Conservation (phyloP, 768 basidiomycete species). For the Boletus pseudopeckii region DNA sequence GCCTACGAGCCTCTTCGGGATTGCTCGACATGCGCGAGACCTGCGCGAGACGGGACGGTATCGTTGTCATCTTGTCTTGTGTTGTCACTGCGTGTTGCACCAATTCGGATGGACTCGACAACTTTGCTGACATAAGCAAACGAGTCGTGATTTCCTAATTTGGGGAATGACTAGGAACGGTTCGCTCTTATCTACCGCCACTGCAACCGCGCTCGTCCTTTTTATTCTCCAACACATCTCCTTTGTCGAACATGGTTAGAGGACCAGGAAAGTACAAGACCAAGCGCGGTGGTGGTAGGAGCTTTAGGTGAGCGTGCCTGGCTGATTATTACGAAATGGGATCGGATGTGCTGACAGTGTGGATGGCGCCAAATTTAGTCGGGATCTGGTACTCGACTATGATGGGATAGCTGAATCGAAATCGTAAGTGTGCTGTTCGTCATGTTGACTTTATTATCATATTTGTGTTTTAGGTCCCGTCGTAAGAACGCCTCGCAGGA, state of each 20-base stretch:
- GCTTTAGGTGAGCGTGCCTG: slow-evolving; percentile 57
- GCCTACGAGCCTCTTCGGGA: slow-evolving; percentile 57
- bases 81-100: no score
- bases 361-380: slow-evolving; percentile 34
- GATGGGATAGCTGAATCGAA: slow-evolving; percentile 52
- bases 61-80: slow-evolving; percentile 60
- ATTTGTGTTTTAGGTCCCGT: slow-evolving; percentile 8
- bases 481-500: slow-evolving; percentile 32
- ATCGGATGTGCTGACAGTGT: slow-evolving; percentile 7
- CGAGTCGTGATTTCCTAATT: slow-evolving; percentile 1
- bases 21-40: slow-evolving; percentile 55
- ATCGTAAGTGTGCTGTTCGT: slow-evolving; percentile 36
- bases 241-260: slow-evolving; percentile 30
- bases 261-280: slow-evolving; percentile 65
- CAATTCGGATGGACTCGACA: slow-evolving; percentile 6
- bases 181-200: slow-evolving; percentile 15
- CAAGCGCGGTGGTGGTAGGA: slow-evolving; percentile 84
- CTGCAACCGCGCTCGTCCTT: background rate
- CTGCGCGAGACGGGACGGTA: slow-evolving; percentile 84
- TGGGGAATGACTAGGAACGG: background rate
- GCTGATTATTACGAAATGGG: slow-evolving; percentile 4
- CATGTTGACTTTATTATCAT: slow-evolving; percentile 6
- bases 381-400: slow-evolving; percentile 56
- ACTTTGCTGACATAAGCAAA: slow-evolving; percentile 17
- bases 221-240: background rate